Evolutionary conservation across 305 asterid species (phyloP).

Genomic region (Fraxinus nigra): DNA sequence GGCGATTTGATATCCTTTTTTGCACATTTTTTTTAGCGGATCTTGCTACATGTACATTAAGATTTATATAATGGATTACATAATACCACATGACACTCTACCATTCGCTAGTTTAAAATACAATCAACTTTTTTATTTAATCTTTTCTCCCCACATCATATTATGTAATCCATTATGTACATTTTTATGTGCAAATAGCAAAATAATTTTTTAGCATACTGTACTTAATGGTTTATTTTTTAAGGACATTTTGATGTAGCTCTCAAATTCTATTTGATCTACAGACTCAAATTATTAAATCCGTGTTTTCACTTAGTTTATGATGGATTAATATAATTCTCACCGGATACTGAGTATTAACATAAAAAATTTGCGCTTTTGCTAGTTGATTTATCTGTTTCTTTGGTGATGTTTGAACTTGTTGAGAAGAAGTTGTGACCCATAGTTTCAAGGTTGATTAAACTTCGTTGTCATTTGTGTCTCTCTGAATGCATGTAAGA

Average conservation of each 20-base stretch:
- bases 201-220: neutral
- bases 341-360: neutral
- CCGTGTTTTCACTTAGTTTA: neutral
- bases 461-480: conserved; percentile 15
- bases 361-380: conserved; percentile 7
- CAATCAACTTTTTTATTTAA: too few relatives aligned
- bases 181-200: too few relatives aligned
- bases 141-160: too few relatives aligned
- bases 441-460: neutral
- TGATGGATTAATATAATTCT: neutral
- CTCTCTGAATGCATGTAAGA: conserved; percentile 66
- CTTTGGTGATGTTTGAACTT: neutral
- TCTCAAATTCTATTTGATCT: neutral
- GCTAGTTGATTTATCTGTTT: neutral
- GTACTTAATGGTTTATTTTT: neutral
- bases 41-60: too few relatives aligned
- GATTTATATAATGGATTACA: too few relatives aligned
- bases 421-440: neutral
- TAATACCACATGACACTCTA: too few relatives aligned
- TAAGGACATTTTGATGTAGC: neutral
- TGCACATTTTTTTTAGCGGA: neutral
- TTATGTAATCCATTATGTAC: too few relatives aligned
- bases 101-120: too few relatives aligned
- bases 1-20: neutral
- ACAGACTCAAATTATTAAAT: neutral